Evolutionary conservation across 805 yeast genomes (phyloP).

Genomic region (Starmerella potacharoeniae): DNA sequence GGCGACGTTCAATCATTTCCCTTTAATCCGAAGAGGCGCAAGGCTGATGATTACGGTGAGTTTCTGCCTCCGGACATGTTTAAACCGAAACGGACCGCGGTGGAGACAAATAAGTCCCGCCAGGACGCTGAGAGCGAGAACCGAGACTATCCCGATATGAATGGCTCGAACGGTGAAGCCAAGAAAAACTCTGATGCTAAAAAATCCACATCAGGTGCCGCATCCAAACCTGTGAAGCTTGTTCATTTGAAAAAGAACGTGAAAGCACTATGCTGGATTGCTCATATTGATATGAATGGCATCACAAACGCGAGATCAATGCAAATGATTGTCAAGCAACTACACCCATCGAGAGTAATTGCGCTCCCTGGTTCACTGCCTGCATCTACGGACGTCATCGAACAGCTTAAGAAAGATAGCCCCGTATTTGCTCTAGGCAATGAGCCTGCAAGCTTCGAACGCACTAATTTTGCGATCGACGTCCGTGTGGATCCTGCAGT

Average conservation of each 20-base stretch:
- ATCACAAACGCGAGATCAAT: constrained; percentile 74
- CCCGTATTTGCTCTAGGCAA: constrained; percentile 9
- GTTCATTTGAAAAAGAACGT: constrained; percentile 29
- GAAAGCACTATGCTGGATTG: constrained; percentile 54
- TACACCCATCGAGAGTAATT: constrained; percentile 67
- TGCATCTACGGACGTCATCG: constrained; percentile 22
- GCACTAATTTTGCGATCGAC: constrained; percentile 19
- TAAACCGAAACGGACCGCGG: neutral
- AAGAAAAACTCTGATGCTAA: neutral
- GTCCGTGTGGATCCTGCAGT: constrained; percentile 58
- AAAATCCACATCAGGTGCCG: neutral
- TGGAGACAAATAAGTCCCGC: neutral
- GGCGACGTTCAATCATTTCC: constrained; percentile 55
- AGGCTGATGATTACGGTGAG: constrained; percentile 82
- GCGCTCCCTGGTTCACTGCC: constrained; percentile 43
- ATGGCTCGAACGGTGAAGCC: neutral
- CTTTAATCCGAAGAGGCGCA: constrained; percentile 43
- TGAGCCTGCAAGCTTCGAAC: constrained; percentile 8
- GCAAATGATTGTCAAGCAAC: constrained; percentile 59
- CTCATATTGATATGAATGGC: constrained; percentile 73
- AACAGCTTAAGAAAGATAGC: constrained; percentile 7
- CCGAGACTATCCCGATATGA: neutral
- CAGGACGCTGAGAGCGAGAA: neutral
- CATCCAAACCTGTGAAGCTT: constrained; percentile 37
- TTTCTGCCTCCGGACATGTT: constrained; percentile 40